Percentiles rank a stretch among this genome's conserved stretches.
Conservation (phyloP, 2,329 filamentous ascomycete species). For the Fusarium sp. region DNA sequence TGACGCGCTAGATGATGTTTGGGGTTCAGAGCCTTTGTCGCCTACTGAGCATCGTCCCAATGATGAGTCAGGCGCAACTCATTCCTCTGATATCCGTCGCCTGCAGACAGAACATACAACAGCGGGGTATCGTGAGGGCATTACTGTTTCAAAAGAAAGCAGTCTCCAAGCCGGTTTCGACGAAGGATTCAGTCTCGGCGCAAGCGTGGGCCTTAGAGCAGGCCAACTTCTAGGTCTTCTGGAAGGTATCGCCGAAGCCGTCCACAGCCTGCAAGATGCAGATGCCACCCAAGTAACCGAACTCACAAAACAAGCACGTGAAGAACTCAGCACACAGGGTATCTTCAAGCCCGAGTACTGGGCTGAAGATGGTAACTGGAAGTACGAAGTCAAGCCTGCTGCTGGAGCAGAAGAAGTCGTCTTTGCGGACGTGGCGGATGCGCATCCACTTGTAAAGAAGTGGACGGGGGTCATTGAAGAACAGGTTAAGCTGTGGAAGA, state of each 20-base stretch:
- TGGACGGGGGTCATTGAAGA: conserved; percentile 63
- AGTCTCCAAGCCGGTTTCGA: conserved; percentile 92
- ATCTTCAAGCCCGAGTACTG: conserved; percentile 77
- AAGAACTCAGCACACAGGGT: conserved; percentile 69
- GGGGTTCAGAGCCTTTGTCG: conserved; percentile 47
- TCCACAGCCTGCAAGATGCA: conserved; percentile 49
- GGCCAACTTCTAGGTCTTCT: conserved; percentile 82
- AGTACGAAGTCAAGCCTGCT: conserved; percentile 63
- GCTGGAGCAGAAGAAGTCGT: conserved; percentile 58
- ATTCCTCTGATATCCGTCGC: conserved; percentile 75
- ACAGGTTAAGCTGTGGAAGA: conserved; percentile 51
- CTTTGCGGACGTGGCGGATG: conserved; percentile 71
- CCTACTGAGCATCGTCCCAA: conserved; percentile 22
- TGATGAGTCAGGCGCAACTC: conserved; percentile 37
- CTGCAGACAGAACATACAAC: conserved; percentile 82
- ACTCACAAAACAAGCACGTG: conserved; percentile 57
- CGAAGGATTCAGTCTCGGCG: conserved; percentile 87
- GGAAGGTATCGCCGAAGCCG: conserved; percentile 73
- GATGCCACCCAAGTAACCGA: background rate
- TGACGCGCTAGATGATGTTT: conserved; percentile 54
- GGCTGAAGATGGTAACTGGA: conserved; percentile 77
- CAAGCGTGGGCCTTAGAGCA: conserved; percentile 78
- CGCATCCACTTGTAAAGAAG: conserved; percentile 74
- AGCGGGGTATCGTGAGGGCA: conserved; percentile 90
- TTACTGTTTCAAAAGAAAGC: conserved; percentile 78